These are phyloP conservation scores for Anisogramma anomala DNA, from an alignment of 2,329 filamentous ascomycete genomes.

Conservation along the genomic window DNA sequence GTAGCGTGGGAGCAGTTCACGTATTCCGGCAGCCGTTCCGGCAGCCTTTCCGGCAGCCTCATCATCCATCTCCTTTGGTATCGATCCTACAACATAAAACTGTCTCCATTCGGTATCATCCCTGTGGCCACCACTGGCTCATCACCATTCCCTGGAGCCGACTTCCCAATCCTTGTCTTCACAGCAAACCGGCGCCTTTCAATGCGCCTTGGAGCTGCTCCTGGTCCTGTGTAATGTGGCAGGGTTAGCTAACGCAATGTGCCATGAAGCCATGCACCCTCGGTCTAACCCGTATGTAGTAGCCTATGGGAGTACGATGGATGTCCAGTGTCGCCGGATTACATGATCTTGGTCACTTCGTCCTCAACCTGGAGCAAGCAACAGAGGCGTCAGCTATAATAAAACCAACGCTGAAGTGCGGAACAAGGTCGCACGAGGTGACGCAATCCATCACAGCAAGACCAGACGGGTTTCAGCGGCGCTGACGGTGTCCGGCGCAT, in stretches of 20 bases:
- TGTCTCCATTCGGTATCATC: too few species aligned
- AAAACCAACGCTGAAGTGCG: slow-evolving; percentile 8
- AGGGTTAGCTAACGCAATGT: slow-evolving; percentile 10
- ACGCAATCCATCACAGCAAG: too few species aligned
- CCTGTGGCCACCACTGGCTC: too few species aligned
- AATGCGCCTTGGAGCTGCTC: slow-evolving; percentile 27
- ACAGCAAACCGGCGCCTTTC: slow-evolving; percentile 12
- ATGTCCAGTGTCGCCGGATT: slow-evolving; percentile 24
- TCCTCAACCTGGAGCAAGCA: slow-evolving; percentile 61
- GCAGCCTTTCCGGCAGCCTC: too few species aligned
- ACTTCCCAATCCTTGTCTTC: background rate
- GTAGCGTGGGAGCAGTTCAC: too few species aligned
- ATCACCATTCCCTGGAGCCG: too few species aligned
- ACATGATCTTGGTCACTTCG: slow-evolving; percentile 85
- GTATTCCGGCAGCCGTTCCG: too few species aligned
- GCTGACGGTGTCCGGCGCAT: background rate
- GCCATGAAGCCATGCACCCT: background rate
- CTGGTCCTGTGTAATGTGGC: slow-evolving; percentile 29
- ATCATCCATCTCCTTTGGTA: too few species aligned
- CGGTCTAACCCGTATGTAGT: slow-evolving; percentile 3
- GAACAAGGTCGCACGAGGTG: slow-evolving; percentile 1
- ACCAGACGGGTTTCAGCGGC: too few species aligned
- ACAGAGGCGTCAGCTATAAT: slow-evolving; percentile 40
- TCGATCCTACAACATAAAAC: too few species aligned
- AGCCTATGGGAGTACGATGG: background rate